These are phyloP conservation scores for Diutina scorzettiae DNA, from an alignment of 1,139 yeast species.

Conservation along the genomic window DNA sequence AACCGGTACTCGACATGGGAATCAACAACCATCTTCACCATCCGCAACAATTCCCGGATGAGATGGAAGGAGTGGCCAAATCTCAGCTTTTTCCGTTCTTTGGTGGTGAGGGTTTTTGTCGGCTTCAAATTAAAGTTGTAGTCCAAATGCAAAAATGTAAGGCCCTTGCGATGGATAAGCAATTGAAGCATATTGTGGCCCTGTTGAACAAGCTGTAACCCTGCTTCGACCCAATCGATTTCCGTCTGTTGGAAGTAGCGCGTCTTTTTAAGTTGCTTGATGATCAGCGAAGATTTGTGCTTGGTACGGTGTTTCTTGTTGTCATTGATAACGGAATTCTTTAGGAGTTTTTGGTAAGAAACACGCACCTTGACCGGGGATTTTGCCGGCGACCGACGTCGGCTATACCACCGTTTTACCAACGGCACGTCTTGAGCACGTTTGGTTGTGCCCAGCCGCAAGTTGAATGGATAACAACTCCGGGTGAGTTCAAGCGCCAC, in stretches of 20 bases:
- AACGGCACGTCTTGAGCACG: slow-evolving; percentile 89
- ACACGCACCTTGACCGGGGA: slow-evolving; percentile 68
- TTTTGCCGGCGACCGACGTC: slow-evolving; percentile 42
- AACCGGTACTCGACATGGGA: slow-evolving; percentile 85
- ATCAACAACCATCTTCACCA: slow-evolving; percentile 78
- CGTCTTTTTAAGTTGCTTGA: slow-evolving; percentile 48
- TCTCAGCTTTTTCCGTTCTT: slow-evolving; percentile 89
- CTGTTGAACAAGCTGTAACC: slow-evolving; percentile 83
- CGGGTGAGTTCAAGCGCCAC: slow-evolving; percentile 56
- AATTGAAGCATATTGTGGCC: slow-evolving; percentile 91
- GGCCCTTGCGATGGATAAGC: slow-evolving; percentile 80
- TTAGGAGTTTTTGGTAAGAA: slow-evolving; percentile 79
- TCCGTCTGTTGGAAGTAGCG: slow-evolving; percentile 86
- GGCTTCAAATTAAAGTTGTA: slow-evolving; percentile 94
- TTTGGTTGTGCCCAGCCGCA: slow-evolving; percentile 55
- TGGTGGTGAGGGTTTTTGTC: slow-evolving; percentile 89
- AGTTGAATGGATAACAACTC: slow-evolving; percentile 82
- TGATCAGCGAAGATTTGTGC: slow-evolving; percentile 29
- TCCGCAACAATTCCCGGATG: slow-evolving; percentile 76
- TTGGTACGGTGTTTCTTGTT: slow-evolving; percentile 8
- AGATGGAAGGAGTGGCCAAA: slow-evolving; percentile 96
- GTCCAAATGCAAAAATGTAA: slow-evolving; percentile 87
- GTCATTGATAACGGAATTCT: slow-evolving; percentile 61
- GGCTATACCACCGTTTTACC: slow-evolving; percentile 70
- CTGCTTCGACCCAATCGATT: slow-evolving; percentile 98